Evolutionary conservation across 345 rosid genomes (phyloP), one percentile per base, ranked within the genome.

Genomic region (Salix caprea): DNA sequence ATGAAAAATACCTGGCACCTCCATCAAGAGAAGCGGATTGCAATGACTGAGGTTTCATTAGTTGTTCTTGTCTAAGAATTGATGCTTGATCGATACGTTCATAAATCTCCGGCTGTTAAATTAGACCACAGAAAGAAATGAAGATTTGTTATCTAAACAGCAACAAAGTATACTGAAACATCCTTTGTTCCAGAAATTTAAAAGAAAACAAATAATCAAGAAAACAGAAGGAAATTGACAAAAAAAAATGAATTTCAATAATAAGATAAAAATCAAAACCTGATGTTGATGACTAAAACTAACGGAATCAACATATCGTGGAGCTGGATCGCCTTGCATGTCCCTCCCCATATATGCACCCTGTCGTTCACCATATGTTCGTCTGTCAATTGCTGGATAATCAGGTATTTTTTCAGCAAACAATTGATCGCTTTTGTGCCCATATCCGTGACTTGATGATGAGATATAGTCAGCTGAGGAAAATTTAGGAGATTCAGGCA

Each of bases 41-140:
- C 64, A 86, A 79, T 21, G 93, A 85, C 82, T 89, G 95, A 68
- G 91, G 84, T 84, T 94, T 94, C 72, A 91, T 74, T 76, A 91
- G 77, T 36, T 91, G 95, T 80, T 96, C 99, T 83, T 92, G 97
- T 66, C 97, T 91, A 69, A 92, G 89, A 36, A 92, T 85, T 40
- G 96, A 85, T 15, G 92, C 86, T 85, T 91, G 97, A 77, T 93
- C 96, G 76, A 91, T 85, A 82, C 88, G 94, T 72, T 91, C 92
- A 82, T 91, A 93, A 60, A 86, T 76, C 71, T 88, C 94, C 80
- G 95, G 32, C 95, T 92, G 91, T 81, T 65, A 81, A 81, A 79
- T 37, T 61, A 79, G 32, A 82, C 7, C 44, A 48, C 10, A 56
- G 71, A 70, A 61, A 58, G 23, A 42, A 8, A 32, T 9, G 13